A percentile compares a stretch with the other conserved stretches of the same genome.
These are phyloP conservation scores for Penicillium nucicola DNA, from an alignment of 495 filamentous ascomycete species.

Conservation along the genomic window DNA sequence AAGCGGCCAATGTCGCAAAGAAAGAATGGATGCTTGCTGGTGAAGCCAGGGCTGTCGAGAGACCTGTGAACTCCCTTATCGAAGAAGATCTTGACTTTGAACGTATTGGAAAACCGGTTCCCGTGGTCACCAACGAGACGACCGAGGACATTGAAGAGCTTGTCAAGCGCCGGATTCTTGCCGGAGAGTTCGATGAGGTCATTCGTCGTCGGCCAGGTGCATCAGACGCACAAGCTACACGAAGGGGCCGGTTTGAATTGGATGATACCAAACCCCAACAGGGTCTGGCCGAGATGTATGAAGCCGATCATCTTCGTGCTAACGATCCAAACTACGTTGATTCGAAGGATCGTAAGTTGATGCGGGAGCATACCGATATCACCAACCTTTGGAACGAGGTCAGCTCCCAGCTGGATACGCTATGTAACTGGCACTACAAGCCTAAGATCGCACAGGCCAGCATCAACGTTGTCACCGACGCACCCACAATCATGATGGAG, in stretches of 20 bases:
- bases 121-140: conserved; percentile 90
- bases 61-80: conserved; percentile 86
- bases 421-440: conserved; percentile 94
- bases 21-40: conserved; percentile 87
- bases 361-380: conserved; percentile 83
- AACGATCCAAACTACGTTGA: conserved; percentile 78
- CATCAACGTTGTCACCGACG: conserved; percentile 84
- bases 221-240: conserved; percentile 45
- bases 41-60: conserved; percentile 77
- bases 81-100: conserved; percentile 97
- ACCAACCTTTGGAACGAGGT: conserved; percentile 79
- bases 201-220: conserved; percentile 72
- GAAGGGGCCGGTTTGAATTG: conserved; percentile 71
- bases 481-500: conserved; percentile 88
- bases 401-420: conserved; percentile 74
- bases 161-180: conserved; percentile 90
- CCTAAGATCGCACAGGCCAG: conserved; percentile 75
- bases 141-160: conserved; percentile 90
- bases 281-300: conserved; percentile 88
- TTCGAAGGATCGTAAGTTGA: conserved; percentile 73
- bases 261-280: conserved; percentile 85
- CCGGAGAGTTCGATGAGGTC: conserved; percentile 90
- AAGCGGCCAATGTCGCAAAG: conserved; percentile 86
- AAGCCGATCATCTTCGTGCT: conserved; percentile 80
- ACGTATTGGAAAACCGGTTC: conserved; percentile 89